These are phyloP conservation scores for Colletotrichum nymphaeae DNA, from an alignment of 2,329 filamentous ascomycete species.

Conservation along the genomic window DNA sequence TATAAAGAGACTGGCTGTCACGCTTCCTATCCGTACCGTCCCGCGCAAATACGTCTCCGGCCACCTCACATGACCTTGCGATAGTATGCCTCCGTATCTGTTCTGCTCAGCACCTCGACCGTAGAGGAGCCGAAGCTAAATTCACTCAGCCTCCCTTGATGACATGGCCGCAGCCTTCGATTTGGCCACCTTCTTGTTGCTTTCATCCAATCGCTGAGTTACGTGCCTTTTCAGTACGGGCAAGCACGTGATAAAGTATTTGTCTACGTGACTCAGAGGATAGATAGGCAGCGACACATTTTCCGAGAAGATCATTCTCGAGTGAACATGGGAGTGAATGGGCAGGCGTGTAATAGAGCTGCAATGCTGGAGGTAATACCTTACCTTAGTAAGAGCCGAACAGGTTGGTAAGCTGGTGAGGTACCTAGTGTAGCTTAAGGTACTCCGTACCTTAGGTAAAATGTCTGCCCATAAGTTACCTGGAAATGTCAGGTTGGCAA, in stretches of 20 bases:
- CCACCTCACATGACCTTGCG: neutral
- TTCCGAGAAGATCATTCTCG: neutral
- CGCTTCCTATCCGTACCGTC: neutral
- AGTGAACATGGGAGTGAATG: neutral
- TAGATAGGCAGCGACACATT: neutral
- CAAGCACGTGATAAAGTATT: too few relatives aligned
- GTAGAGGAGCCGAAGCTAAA: neutral
- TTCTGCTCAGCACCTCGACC: neutral
- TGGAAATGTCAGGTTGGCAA: neutral
- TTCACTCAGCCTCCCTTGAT: neutral
- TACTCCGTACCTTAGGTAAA: neutral
- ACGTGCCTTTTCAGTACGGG: too few relatives aligned
- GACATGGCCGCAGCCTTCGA: neutral
- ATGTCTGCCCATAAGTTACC: neutral
- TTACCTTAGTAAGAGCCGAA: too few relatives aligned
- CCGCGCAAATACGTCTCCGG: neutral
- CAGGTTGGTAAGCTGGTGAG: too few relatives aligned
- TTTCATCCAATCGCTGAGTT: too few relatives aligned
- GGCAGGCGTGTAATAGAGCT: neutral
- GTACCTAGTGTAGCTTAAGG: too few relatives aligned
- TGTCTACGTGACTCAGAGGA: too few relatives aligned
- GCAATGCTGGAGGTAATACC: neutral
- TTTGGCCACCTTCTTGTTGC: neutral
- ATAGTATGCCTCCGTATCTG: neutral
- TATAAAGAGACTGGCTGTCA: neutral